Evolutionary conservation across 2,329 filamentous ascomycete genomes (phyloP), one percentile per base, ranked within the genome.

Genomic region (Hypoxylon sp.): DNA sequence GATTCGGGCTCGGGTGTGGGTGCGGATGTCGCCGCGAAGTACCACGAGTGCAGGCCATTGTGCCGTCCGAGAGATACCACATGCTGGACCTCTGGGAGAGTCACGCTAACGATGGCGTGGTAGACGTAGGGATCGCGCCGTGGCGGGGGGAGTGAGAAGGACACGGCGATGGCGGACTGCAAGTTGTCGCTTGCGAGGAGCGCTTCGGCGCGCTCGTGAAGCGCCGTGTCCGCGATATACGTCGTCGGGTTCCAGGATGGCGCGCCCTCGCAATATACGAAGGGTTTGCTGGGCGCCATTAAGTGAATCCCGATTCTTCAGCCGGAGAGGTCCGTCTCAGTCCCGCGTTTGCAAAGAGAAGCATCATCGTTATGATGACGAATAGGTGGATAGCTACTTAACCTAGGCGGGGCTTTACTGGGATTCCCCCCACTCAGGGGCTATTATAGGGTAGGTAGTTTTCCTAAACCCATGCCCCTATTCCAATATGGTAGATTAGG

Each of bases 11-110:
- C 5, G 47, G 44, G 44, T 5, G 42, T 1, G 59, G 66, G 5
- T 14, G 48, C 8, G 53, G 57, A 19, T 44, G 66, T 75, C 73
- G 62, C 77, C 50, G 74, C 73, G 42, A 79, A 80, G 73, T 87
- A 87, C 85, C 85, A 87, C 14, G 76, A 75, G 63, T 86, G 85
- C 60, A 87, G 73, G 13, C 81, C 82, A 61, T 86, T 85, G 54
- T 74, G 79, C 52, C 74, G 76, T 46, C 84, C 85, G 13, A 84
- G 75, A 2, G 74, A 74, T 44, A 87, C 78, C 33, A 81, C 76
- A n/a, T 79, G 80, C 74, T 87, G 85, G 2, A 83, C 85, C 72
- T 87, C 79, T 33, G 78, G 78, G 33, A 87, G 80, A 51, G 80
- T 83, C 54, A 87, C 83, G 69, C 83, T 84, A 44, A 81, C 81